These are phyloP conservation scores for Venustampulla echinocandica DNA, from an alignment of 495 filamentous ascomycete genomes.

Conservation along the genomic window DNA sequence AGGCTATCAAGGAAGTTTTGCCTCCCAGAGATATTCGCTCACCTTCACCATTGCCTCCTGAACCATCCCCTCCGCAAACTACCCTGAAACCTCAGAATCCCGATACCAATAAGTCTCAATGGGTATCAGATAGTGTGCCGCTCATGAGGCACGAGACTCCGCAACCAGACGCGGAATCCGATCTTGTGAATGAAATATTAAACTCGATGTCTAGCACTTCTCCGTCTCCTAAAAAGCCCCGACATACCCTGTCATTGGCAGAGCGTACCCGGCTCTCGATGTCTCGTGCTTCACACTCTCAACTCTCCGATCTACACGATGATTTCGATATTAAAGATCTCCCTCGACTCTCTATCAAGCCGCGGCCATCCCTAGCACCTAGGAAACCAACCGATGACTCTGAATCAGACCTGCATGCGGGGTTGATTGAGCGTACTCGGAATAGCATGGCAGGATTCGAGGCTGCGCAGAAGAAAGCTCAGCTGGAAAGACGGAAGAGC, in stretches of 20 bases:
- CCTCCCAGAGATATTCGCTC: neutral
- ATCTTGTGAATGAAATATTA: constrained; percentile 46
- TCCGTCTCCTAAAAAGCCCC: constrained; percentile 44
- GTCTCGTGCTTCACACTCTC: constrained; percentile 30
- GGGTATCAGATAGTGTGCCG: too few relatives aligned
- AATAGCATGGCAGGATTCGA: constrained; percentile 66
- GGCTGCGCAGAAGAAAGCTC: constrained; percentile 39
- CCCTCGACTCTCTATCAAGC: constrained; percentile 20
- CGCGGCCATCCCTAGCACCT: constrained; percentile 20
- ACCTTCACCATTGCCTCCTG: constrained; percentile 2
- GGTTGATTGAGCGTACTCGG: constrained; percentile 67
- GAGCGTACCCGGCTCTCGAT: constrained; percentile 45
- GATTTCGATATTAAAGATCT: constrained; percentile 22
- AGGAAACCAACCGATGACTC: neutral
- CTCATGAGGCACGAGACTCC: too few relatives aligned
- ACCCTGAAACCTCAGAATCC: constrained; percentile 3
- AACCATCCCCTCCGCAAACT: neutral
- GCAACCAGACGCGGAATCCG: constrained; percentile 27
- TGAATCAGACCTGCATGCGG: constrained; percentile 18
- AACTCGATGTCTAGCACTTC: constrained; percentile 40
- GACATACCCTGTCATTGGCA: constrained; percentile 43
- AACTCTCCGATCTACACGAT: constrained; percentile 26
- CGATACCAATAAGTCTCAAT: too few relatives aligned
- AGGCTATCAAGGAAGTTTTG: neutral
- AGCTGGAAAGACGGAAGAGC: constrained; percentile 48